Evolutionary conservation across 768 basidiomycete genomes (phyloP).

Genomic region (Leucocoprinus leucothites): DNA sequence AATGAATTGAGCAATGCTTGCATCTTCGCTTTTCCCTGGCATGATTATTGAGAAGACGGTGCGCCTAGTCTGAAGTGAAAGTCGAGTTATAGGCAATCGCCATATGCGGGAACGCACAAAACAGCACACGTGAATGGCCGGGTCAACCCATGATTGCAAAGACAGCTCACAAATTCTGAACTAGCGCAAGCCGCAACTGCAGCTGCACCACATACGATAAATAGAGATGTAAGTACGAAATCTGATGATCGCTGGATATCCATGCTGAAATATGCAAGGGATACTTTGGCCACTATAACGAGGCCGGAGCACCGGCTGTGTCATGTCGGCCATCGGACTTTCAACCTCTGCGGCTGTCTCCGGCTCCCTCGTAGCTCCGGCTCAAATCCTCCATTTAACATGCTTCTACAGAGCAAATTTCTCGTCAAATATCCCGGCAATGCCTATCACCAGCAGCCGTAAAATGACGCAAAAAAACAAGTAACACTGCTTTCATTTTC

Average conservation of each 20-base stretch:
- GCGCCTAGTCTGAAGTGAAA: slow-evolving; percentile 2
- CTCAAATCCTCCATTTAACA: not conserved
- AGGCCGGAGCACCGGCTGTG: not conserved
- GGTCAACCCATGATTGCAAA: not conserved
- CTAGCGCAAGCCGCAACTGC: not conserved
- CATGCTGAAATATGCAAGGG: not conserved
- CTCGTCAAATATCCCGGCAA: not conserved
- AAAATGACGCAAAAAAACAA: no score
- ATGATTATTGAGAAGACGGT: slow-evolving; percentile 17
- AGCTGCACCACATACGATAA: not conserved
- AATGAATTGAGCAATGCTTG: slow-evolving; percentile 56
- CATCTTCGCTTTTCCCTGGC: slow-evolving; percentile 46
- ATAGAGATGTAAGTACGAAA: not conserved
- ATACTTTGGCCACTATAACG: not conserved
- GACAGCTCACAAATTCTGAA: slow-evolving; percentile 4
- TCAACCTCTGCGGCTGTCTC: slow-evolving; percentile 6
- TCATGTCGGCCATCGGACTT: slow-evolving; percentile 1
- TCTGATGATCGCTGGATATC: not conserved
- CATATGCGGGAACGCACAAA: slow-evolving; percentile 1
- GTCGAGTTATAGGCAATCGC: slow-evolving; percentile 1
- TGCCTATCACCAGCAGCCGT: no score
- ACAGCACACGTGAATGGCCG: slow-evolving; percentile 11
- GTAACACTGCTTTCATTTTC: no score
- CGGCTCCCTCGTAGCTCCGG: not conserved
- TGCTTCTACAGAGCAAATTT: not conserved